Evolutionary conservation across 2,329 filamentous ascomycete species (phyloP), one percentile per base, ranked within the genome.

Genomic region (Escovopsis sp.): DNA sequence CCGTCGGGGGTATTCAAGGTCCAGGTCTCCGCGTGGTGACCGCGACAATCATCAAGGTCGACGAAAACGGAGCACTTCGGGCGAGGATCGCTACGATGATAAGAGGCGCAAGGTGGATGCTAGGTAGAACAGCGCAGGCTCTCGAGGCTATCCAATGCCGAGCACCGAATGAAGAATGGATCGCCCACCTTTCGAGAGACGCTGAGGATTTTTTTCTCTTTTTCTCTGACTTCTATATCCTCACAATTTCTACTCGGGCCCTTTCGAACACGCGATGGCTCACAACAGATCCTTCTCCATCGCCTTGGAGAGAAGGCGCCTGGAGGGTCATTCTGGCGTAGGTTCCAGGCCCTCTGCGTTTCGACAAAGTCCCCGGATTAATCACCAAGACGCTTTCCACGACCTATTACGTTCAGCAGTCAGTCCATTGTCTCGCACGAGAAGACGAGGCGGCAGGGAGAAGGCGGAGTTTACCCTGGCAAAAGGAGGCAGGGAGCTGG

Each of bases 351-450:
- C 79, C 86, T 39, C 76, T 77, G 38, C 82, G 75, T 59, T 93
- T 94, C 13, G 85, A 90, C 25, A 94, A 61, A 34, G 75, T 78
- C 5, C 90, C 88, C 0, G 90, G 88, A 54, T 98, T 98, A 49
- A 98, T 79, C 11, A 86, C 76, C 6, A 96, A 59, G 0, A 94
- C 86, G 45, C 79, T 84, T 50, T 94, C 84, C 10, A 96, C 77
- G 29, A 94, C 85, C 86, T 94, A 25, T 15, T 26, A 21, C 27
- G 7, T 37, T 51, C 29, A 48, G 45, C 13, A 16, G 25, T 25
- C 21, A 25, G 11, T 5, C 10, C 21, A 10, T 2, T 9, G 5
- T 23, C 11, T 23, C 21, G 4, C 21, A 8, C 21, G 2, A 16
- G 9, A 14, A 5, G 5, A n/a, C 14, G 9, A 33, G 27, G 18